These are phyloP conservation scores for Esteya vermicola DNA, from an alignment of 2,329 filamentous ascomycete genomes.

Conservation along the genomic window DNA sequence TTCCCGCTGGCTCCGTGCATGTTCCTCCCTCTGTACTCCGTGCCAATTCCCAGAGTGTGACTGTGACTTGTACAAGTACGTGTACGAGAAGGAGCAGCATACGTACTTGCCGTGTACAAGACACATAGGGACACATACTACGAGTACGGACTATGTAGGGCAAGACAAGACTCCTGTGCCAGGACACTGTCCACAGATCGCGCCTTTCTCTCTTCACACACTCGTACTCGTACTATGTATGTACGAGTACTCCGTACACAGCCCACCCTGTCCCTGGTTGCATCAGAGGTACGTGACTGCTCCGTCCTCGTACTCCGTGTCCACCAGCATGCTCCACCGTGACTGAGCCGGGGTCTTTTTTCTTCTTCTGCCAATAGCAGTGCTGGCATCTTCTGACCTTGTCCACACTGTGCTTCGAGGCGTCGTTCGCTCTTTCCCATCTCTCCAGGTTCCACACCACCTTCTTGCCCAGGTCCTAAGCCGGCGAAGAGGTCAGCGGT, in stretches of 20 bases:
- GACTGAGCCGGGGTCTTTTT: neutral
- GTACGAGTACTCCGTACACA: neutral
- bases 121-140: no score
- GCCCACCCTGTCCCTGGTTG: slow-evolving; percentile 2
- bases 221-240: neutral
- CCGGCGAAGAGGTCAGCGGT: slow-evolving; percentile 6
- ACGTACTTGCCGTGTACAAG: no score
- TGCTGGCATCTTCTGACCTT: neutral
- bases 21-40: no score
- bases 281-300: slow-evolving; percentile 4
- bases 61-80: no score
- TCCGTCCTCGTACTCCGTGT: slow-evolving; percentile 2
- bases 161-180: no score
- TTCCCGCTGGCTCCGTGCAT: no score
- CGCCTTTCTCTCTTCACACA: neutral
- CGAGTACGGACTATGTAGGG: no score
- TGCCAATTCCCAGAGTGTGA: no score
- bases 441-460: slow-evolving; percentile 8
- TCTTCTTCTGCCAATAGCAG: slow-evolving; percentile 4
- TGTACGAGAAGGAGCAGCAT: no score
- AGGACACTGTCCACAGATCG: no score
- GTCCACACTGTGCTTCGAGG: slow-evolving; percentile 5
- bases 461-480: slow-evolving; percentile 5
- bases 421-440: slow-evolving; percentile 1
- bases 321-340: neutral